Percentiles rank a stretch among this genome's conserved stretches.
Conservation (phyloP, 495 filamentous ascomycete species). For the Penicillium nucicola region DNA sequence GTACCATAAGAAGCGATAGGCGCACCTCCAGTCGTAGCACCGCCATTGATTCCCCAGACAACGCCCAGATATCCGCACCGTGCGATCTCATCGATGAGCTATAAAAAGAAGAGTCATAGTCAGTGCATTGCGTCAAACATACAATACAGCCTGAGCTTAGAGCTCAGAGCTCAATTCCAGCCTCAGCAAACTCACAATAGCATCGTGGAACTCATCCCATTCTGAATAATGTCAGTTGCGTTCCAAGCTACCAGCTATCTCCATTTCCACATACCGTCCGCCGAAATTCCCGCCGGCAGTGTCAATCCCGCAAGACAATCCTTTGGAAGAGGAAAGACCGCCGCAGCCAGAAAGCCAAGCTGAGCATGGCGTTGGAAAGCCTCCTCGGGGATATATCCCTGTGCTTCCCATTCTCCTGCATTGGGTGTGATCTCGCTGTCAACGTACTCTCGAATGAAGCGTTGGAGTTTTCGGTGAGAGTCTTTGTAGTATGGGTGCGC, state of each 20-base stretch:
- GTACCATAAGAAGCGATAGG: slow-evolving; percentile 12
- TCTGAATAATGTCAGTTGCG: slow-evolving; percentile 1
- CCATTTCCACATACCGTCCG: slow-evolving; percentile 4
- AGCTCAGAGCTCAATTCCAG: too few species aligned
- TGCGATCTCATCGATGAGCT: slow-evolving; percentile 17
- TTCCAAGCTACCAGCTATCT: neutral
- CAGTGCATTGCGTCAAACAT: too few species aligned
- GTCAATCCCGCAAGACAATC: slow-evolving; percentile 10
- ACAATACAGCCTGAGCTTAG: too few species aligned
- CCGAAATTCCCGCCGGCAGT: slow-evolving; percentile 10
- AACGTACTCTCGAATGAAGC: slow-evolving; percentile 62
- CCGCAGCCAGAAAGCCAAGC: slow-evolving; percentile 12
- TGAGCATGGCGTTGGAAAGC: slow-evolving; percentile 12
- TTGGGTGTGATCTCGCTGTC: slow-evolving; percentile 61
- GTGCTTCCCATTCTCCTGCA: slow-evolving; percentile 59
- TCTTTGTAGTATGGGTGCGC: slow-evolving; percentile 63
- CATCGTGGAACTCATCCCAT: slow-evolving; percentile 16
- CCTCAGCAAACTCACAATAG: slow-evolving; percentile 3
- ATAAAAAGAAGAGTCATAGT: too few species aligned
- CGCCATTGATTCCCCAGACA: slow-evolving; percentile 16
- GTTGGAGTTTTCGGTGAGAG: slow-evolving; percentile 58
- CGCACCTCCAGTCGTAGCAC: slow-evolving; percentile 12
- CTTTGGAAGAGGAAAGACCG: slow-evolving; percentile 12
- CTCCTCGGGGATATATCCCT: slow-evolving; percentile 8
- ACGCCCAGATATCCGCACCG: slow-evolving; percentile 13